phyloP scores from a whole-genome alignment of 257 asterid species.

The Plectranthus barbatus region DNA sequence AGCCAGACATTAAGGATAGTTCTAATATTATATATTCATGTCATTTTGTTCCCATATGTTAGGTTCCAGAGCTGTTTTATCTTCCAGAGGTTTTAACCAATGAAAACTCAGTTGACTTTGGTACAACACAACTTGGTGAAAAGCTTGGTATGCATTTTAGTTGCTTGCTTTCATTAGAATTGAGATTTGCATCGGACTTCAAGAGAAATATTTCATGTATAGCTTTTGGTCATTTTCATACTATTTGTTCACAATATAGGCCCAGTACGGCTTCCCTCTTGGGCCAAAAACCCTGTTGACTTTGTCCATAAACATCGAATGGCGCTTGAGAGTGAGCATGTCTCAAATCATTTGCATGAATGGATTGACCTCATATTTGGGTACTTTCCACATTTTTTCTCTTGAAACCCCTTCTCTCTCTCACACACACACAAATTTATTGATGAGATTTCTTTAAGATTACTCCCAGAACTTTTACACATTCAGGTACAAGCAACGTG shows the following conservation, averaged over 20 bases:
- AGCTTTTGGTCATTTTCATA: conserved; percentile 13
- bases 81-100: conserved; percentile 80
- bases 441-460: conserved; percentile 6
- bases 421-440: background rate
- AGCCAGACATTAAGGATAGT: conserved; percentile 15
- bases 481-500: conserved; percentile 92
- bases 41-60: conserved; percentile 12
- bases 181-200: background rate
- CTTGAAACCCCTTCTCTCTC: conserved; percentile 16
- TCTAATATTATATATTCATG: conserved; percentile 5
- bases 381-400: conserved; percentile 31
- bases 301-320: conserved; percentile 88
- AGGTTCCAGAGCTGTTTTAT: conserved; percentile 95
- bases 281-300: conserved; percentile 92
- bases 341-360: conserved; percentile 84
- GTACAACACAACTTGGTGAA: conserved; percentile 85
- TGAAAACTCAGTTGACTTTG: conserved; percentile 72
- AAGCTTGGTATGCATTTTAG: conserved; percentile 61
- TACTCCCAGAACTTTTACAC: conserved; percentile 13
- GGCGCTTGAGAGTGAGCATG: conserved; percentile 99
- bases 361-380: conserved; percentile 98
- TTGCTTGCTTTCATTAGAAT: conserved; percentile 10
- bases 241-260: conserved; percentile 33
- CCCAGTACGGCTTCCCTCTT: conserved; percentile 78
- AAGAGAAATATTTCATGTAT: conserved; percentile 1